Base-by-base conservation (phyloP, 1,284 basidiomycete species). In the Grifola frondosa region DNA sequence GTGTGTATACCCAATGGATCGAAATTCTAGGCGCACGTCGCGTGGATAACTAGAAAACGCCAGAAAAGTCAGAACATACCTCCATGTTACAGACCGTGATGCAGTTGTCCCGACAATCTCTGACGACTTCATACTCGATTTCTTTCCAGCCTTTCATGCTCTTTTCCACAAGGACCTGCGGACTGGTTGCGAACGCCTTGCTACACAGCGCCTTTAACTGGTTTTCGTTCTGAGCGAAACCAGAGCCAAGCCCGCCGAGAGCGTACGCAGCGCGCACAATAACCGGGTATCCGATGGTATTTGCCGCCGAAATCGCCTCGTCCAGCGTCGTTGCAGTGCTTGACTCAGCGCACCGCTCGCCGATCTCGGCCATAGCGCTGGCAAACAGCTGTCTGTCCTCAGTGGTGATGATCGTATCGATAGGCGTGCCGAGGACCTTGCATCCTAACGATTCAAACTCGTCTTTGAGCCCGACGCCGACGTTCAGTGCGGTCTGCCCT, bases 61-160 rank as follows among this genome's bases (percentile, higher is more conserved):
- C 39, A 44, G 26, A 23, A 11, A 11, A 2, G 1, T 12, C 6
- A 23, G 4, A 11, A 68, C 84, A 48, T 44, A 91, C 93, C 89
- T 98, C 95, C 96, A 99, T 98, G 74, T 99, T 99, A 71, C 97
- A 99, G 52, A 98, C 95, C 1, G 94, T 97, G 70, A 98, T 98
- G 64, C 95, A 97, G 67, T 97, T 97, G 68, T 98, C 89, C 55
- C 91, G 78, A 70, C 93, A 97, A 69, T 99, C 96, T 47, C 96
- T 80, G n/a, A 98, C 96, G 39, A 99, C 96, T 67, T 99, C 96
- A 61, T 99, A 99, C 71, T 99, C 96, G 56, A 98, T 93, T 74
- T 99, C 96, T 72, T 99, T 98, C 94, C 94, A 98, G 11, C 96
- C 96, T 72, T 98, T 97, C 95, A 99, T 98, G 63, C 91, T 94